These are phyloP conservation scores for Penicillium concentricum DNA, from an alignment of 2,329 filamentous ascomycete species.

Conservation along the genomic window DNA sequence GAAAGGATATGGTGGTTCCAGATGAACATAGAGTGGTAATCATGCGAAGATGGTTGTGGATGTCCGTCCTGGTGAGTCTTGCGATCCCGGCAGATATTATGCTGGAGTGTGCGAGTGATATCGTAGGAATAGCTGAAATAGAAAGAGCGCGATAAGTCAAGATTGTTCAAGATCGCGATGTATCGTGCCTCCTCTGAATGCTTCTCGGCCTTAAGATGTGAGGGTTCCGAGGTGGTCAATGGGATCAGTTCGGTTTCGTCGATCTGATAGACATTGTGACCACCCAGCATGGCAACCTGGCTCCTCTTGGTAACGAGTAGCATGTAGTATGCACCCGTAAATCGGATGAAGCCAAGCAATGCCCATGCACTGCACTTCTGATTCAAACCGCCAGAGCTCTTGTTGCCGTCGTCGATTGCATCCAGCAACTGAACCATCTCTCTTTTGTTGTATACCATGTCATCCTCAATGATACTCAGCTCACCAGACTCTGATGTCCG, in stretches of 20 bases:
- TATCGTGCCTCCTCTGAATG: constrained; percentile 90
- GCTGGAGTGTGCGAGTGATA: constrained; percentile 85
- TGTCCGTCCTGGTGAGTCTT: constrained; percentile 65
- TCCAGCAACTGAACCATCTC: constrained; percentile 93
- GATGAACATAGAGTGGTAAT: constrained; percentile 95
- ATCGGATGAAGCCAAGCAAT: constrained; percentile 88
- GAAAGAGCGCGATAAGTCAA: constrained; percentile 87
- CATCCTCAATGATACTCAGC: constrained; percentile 85
- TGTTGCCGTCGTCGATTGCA: constrained; percentile 93
- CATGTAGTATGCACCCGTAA: constrained; percentile 97
- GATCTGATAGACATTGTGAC: constrained; percentile 93
- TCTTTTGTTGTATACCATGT: constrained; percentile 86
- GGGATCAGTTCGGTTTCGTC: constrained; percentile 91
- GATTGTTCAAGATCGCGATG: constrained; percentile 80
- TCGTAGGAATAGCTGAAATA: constrained; percentile 99
- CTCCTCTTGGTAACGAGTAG: constrained; percentile 92
- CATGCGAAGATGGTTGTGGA: constrained; percentile 65
- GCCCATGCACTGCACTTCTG: constrained; percentile 91
- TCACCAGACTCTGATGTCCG: constrained; percentile 77
- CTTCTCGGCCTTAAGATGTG: constrained; percentile 72
- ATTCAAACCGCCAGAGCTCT: constrained; percentile 82
- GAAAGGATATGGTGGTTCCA: constrained; percentile 91
- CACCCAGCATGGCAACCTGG: constrained; percentile 92
- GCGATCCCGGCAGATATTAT: constrained; percentile 83
- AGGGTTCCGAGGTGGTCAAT: constrained; percentile 67